Evolutionary conservation across 768 basidiomycete genomes (phyloP), one percentile per base, ranked within the genome.

Genomic region (Lactarius hengduanensis): DNA sequence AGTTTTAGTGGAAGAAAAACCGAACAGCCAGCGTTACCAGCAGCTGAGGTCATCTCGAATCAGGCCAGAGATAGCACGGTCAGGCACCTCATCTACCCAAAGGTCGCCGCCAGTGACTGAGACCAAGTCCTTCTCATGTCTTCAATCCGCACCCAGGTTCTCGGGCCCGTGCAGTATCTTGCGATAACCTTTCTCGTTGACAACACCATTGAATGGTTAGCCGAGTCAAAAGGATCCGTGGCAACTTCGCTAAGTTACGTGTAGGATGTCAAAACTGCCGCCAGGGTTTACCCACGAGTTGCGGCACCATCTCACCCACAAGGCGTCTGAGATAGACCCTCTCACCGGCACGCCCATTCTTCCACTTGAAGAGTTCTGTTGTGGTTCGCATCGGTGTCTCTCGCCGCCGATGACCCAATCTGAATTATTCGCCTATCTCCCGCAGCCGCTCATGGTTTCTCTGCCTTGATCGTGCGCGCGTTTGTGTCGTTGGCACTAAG

Each of bases 361-460:
- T 9, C 86, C 93, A 71, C 83, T 94, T 57, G 85, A 92, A 71
- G 81, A 85, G 57, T 91, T 87, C 73, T 86, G 86, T 68, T 86
- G 85, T 80, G 89, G 79, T 88, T 80, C 65, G 84, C 78, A 74
- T 60, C 13, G 15, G 47, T n/a, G 5, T 32, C 45, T 32, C 18
- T 40, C 20, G 22, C 18, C 40, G 2, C 38, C 36, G 40, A 32
- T 8, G 18, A 9, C n/a, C 26, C 32, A 15, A 62, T 26, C 59
- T 70, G 41, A 50, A 22, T 4, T 26, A 22, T 47, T 59, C 30
- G 1, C 26, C n/a, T 28, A 11, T 38, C 28, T 36, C 18, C 16
- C 38, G 10, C 45, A 87, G 91, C 91, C 5, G 92, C 92, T 1
- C 92, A 94, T 77, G 92, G 92, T 1, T 89, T 94, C 71, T 84